These are phyloP conservation scores for Stylosanthes scabra DNA, from an alignment of 331 rosid species.

Conservation along the genomic window DNA sequence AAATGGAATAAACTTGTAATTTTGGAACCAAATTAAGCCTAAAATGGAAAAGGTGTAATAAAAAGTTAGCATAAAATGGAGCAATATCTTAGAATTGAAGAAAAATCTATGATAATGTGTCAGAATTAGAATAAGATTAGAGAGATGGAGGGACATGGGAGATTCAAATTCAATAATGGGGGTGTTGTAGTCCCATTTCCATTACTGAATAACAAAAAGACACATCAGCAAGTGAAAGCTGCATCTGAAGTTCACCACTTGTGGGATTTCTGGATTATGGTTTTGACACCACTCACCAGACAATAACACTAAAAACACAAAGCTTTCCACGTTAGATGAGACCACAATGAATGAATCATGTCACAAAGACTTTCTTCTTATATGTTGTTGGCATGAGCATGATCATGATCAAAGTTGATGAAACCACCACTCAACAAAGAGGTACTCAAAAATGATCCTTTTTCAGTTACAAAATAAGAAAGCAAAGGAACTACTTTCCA, in stretches of 20 bases:
- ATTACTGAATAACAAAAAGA: conserved; percentile 16
- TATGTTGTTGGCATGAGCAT: neutral
- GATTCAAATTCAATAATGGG: conserved; percentile 32
- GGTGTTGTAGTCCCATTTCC: conserved; percentile 37
- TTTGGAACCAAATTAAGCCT: too few species aligned
- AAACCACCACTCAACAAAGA: conserved; percentile 42
- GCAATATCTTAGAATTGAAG: conserved; percentile 27
- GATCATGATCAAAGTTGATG: conserved; percentile 26
- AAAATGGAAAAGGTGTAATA: conserved; percentile 36
- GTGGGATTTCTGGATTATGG: conserved; percentile 44
- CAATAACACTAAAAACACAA: conserved; percentile 41
- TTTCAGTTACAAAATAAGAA: conserved; percentile 23
- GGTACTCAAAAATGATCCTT: conserved; percentile 6
- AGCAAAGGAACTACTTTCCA: conserved; percentile 34
- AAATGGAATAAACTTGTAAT: too few species aligned
- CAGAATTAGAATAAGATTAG: conserved; percentile 45
- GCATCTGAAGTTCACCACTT: conserved; percentile 38
- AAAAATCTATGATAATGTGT: conserved; percentile 48
- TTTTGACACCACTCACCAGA: conserved; percentile 47
- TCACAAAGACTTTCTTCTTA: conserved; percentile 34
- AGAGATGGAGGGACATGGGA: conserved; percentile 5
- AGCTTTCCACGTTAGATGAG: conserved; percentile 46
- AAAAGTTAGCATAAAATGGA: conserved; percentile 45
- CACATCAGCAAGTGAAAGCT: conserved; percentile 40
- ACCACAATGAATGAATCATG: conserved; percentile 45